Percentiles rank a stretch among this genome's conserved stretches.
phyloP scores from a whole-genome alignment of 345 rosid genomes.

The Brassica incana region DNA sequence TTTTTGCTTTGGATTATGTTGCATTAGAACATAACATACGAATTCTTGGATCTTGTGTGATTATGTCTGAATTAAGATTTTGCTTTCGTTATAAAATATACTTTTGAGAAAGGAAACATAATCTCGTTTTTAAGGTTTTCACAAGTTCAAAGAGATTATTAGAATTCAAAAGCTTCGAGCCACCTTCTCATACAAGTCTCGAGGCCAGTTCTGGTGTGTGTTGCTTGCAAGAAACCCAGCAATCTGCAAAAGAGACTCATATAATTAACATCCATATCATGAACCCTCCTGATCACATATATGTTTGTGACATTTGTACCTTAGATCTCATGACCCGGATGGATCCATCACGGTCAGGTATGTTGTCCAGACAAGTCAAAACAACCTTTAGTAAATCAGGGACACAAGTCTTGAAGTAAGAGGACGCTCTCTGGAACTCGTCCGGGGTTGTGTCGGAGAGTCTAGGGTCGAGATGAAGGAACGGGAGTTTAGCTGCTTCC shows the following conservation, averaged over 20 bases:
- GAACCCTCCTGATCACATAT: neutral
- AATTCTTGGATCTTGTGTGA: constrained; percentile 37
- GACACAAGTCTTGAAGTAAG: constrained; percentile 71
- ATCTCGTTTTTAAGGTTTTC: neutral
- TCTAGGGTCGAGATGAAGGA: constrained; percentile 85
- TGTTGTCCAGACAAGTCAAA: constrained; percentile 75
- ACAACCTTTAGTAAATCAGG: constrained; percentile 76
- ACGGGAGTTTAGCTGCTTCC: constrained; percentile 78
- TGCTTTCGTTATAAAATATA: constrained; percentile 3
- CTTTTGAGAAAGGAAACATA: neutral
- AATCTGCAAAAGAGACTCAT: constrained; percentile 49
- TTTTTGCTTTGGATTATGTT: constrained; percentile 5
- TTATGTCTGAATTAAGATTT: constrained; percentile 15
- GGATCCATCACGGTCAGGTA: constrained; percentile 77
- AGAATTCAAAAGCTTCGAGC: constrained; percentile 62
- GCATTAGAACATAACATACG: constrained; percentile 36
- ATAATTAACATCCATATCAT: neutral
- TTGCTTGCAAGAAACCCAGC: constrained; percentile 73
- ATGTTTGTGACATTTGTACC: constrained; percentile 43
- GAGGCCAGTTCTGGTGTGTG: constrained; percentile 76
- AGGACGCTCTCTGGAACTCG: constrained; percentile 64
- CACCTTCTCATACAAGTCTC: constrained; percentile 70
- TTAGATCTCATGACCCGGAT: constrained; percentile 81
- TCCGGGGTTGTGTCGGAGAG: constrained; percentile 49
- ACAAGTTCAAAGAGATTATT: neutral